Conservation (phyloP, 1,284 basidiomycete species). For the Grifola frondosa region DNA sequence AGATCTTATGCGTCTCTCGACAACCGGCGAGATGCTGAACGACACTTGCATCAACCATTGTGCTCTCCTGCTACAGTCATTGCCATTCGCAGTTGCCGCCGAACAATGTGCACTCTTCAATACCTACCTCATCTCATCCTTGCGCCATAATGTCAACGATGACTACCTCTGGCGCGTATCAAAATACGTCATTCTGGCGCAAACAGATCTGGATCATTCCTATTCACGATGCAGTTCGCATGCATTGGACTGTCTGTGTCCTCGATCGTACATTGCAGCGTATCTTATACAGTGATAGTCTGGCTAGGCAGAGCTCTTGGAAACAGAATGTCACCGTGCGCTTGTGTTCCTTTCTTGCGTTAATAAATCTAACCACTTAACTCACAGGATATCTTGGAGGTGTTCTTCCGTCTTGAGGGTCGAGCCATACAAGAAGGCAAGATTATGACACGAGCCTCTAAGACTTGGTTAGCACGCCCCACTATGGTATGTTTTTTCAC, state of each 20-base stretch:
- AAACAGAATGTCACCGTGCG: constrained; percentile 3
- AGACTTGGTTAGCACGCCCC: background rate
- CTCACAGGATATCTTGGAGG: background rate
- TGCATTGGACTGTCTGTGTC: constrained; percentile 9
- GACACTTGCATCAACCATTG: constrained; percentile 9
- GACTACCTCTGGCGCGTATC: background rate
- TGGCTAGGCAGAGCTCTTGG: background rate
- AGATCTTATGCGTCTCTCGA: too few species aligned
- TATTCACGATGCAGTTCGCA: background rate
- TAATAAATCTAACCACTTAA: too few species aligned
- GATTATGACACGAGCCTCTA: background rate
- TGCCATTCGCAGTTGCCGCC: background rate
- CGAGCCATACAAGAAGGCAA: background rate
- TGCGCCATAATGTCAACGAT: background rate
- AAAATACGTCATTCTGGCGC: background rate
- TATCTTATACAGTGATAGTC: constrained; percentile 12
- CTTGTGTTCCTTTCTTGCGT: too few species aligned
- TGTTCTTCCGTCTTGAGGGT: background rate
- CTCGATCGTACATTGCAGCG: background rate
- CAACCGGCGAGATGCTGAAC: constrained; percentile 2
- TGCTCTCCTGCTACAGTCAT: background rate
- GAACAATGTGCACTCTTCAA: background rate
- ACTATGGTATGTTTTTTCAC: background rate
- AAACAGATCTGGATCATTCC: constrained; percentile 10
- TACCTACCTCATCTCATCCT: background rate